Base-by-base conservation (phyloP, 2,329 filamentous ascomycete species). In the Berkeleyomyces rouxiae region DNA sequence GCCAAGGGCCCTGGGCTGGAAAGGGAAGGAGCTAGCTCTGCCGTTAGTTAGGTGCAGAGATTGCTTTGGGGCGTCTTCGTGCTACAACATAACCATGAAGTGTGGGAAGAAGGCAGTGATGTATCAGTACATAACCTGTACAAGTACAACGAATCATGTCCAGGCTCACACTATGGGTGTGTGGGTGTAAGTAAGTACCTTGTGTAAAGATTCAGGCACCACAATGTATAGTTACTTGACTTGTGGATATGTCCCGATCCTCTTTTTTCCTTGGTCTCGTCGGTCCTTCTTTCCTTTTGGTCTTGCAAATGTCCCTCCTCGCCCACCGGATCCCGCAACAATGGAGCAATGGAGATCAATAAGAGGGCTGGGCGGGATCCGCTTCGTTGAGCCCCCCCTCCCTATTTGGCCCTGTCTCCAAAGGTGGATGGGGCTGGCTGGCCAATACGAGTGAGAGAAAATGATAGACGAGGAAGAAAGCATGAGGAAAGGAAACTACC, bases 1-100 rank as follows among this genome's bases (percentile, higher is more conserved):
- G 42, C 33, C 31, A 47, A n/a, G 58, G 43, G 23, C 36, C 36
- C 16, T 11, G 43, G 16, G 43, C 57, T 58, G 31, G 43, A 55
- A 51, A 61, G 23, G 47, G 60, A 61, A 61, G 60, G 60, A 61
- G 49, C 60, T 61, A 51, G 47, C 59, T 61, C 39, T 61, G 40
- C 60, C 60, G 60, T 42, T 57, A 61, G 59, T 42, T 57, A 61
- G 59, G 60, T 57, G 60, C 60, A 61, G 49, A 61, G 37, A 61
- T 61, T 61, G 60, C 60, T 39, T 49, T 61, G 49, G 49, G 49
- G 57, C 57, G 55, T 46, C 43, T 59, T 59, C 58, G 49, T 55
- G n/a, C 49, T 55, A 55, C 49, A 33, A 46, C 23, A 23, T 23
- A 23, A 23, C 23, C 23, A 23, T 23, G 23, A 23, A 23, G 23